Base-by-base conservation (phyloP, 257 asterid genomes). In the Euphrasia confusa region DNA sequence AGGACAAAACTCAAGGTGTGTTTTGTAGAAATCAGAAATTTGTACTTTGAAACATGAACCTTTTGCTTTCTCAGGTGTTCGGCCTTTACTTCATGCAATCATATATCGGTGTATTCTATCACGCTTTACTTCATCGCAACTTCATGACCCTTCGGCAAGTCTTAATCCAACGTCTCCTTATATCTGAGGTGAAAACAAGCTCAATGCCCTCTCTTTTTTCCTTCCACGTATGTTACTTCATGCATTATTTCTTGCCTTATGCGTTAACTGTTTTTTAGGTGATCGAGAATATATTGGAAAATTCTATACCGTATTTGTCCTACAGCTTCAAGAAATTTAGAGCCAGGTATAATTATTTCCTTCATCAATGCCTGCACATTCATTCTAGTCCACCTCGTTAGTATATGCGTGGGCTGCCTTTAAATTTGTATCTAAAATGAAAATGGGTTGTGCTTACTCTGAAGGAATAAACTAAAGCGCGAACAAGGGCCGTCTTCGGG, bases 1-100 rank as follows among this genome's bases (percentile, higher is more conserved):
- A 37, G 10, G 40, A 35, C 40, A 35, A 35, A 35, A 6, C 40
- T 35, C 40, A 35, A 1, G 10, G 40, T 7, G 2, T 2, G 8
- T 35, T 7, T 35, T 35, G 40, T 35, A 35, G 8, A 35, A 35
- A 6, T 35, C 10, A 2, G 2, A 35, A 35, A 6, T 35, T 35
- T 7, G 40, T 35, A 35, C 8, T 35, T 10, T 13, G 50, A 44
- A 9, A 45, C 44, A 60, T 39, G 60, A 15, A 13, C 44, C 5
- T 53, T 68, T 57, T 13, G 28, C 57, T 66, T 61, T 54, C 45
- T 67, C 85, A 93, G 97, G 99, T 92, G 15, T 92, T 92, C 68
- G 99, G 96, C 28, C 94, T 92, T 61, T 89, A 92, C 67, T 92
- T 92, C 80, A 89, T 93, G 99, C 99, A 93, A 68, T 71, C 97